Evolutionary conservation across 495 filamentous ascomycete genomes (phyloP).

Genomic region (Glutinoglossum americanum): DNA sequence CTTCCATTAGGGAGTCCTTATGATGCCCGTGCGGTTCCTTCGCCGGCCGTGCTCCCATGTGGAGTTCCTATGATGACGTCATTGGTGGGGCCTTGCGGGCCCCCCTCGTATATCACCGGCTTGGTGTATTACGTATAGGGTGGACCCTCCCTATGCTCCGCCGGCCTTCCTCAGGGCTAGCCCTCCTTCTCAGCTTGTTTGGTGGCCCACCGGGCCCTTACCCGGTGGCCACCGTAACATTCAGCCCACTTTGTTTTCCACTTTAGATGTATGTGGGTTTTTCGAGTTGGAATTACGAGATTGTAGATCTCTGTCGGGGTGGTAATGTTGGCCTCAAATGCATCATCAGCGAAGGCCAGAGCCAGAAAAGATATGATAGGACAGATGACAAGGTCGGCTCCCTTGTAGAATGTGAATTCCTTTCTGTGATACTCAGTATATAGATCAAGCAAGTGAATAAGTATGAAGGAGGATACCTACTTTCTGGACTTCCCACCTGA

Average conservation of each 20-base stretch:
- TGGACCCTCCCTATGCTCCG: too few species aligned
- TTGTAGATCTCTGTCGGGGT: constrained; percentile 7
- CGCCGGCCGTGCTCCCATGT: too few species aligned
- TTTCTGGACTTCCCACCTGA: neutral
- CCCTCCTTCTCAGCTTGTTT: too few species aligned
- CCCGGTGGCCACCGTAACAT: too few species aligned
- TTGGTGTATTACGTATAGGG: too few species aligned
- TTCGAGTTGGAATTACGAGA: constrained; percentile 3
- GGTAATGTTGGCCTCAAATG: constrained; percentile 6
- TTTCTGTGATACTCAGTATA: constrained; percentile 4
- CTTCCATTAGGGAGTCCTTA: too few species aligned
- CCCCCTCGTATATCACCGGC: too few species aligned
- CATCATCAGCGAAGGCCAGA: constrained; percentile 1
- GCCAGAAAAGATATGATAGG: constrained; percentile 4
- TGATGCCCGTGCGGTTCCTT: too few species aligned
- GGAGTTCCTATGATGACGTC: too few species aligned
- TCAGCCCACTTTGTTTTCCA: constrained; percentile 3
- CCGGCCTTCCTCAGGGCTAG: too few species aligned
- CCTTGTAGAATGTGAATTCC: constrained; percentile 8
- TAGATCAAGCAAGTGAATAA: neutral
- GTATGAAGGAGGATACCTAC: neutral
- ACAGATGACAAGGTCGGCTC: constrained; percentile 6
- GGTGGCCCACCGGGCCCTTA: too few species aligned
- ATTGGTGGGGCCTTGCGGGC: too few species aligned
- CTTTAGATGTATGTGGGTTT: constrained; percentile 3